These are phyloP conservation scores for Rutidosis leptorrhynchoides DNA, from an alignment of 129 eudicot genomes.

Conservation along the genomic window DNA sequence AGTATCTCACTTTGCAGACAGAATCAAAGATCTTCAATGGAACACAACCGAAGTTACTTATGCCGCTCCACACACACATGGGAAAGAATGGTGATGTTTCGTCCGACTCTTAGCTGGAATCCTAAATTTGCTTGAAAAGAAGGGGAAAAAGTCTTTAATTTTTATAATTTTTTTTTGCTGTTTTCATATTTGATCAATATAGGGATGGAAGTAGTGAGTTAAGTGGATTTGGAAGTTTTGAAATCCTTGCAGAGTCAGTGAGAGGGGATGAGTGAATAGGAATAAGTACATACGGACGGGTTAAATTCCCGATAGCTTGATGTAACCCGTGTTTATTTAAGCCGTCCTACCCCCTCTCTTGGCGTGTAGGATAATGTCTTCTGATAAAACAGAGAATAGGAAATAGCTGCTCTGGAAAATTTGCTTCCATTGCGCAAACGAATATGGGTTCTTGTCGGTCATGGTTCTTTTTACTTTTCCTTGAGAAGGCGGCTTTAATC, in stretches of 20 bases:
- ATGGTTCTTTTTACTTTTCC: constrained; percentile 18
- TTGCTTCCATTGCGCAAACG: constrained; percentile 38
- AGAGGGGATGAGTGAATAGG: constrained; percentile 48
- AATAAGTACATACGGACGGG: constrained; percentile 60
- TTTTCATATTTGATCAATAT: constrained; percentile 32
- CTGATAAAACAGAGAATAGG: constrained; percentile 45
- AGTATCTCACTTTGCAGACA: constrained; percentile 54
- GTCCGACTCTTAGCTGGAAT: constrained; percentile 58
- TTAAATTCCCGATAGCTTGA: constrained; percentile 29
- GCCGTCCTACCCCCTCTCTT: constrained; percentile 25
- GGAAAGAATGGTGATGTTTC: constrained; percentile 44
- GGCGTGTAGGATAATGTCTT: constrained; percentile 34
- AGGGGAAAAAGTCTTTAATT: constrained; percentile 24
- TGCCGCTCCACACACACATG: constrained; percentile 37
- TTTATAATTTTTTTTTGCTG: constrained; percentile 9
- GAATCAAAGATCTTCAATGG: constrained; percentile 43
- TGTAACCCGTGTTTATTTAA: constrained; percentile 32
- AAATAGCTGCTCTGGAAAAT: constrained; percentile 40
- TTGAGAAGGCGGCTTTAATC: constrained; percentile 26
- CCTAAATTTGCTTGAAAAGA: constrained; percentile 39
- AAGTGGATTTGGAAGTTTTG: constrained; percentile 35
- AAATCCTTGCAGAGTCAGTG: constrained; percentile 34
- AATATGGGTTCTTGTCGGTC: constrained; percentile 45
- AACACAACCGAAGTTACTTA: constrained; percentile 36
- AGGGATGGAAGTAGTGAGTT: constrained; percentile 34